Evolutionary conservation across 352 stramenopile species (phyloP), one percentile per base, ranked within the genome.

Genomic region (Globisporangium middletonii): DNA sequence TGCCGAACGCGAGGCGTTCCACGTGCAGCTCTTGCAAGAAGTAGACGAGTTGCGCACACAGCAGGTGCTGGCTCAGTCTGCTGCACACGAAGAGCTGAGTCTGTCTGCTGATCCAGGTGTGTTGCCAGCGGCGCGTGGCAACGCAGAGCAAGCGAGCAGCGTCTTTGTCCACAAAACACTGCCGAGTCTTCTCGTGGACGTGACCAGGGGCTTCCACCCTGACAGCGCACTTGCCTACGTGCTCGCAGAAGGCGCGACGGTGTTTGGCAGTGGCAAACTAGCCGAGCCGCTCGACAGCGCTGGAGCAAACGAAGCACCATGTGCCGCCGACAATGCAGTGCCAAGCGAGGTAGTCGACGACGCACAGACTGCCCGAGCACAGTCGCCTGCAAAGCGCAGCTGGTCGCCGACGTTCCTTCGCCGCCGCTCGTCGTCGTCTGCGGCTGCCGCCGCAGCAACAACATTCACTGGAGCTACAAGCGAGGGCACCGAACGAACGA

Each of bases 141-240:
- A 8, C 18, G 41, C 41, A 38, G 13, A 11, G 4, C 8, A 35
- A 5, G 16, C 13, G 37, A 9, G 43, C 1, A 59, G 53, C 18
- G 43, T 46, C 18, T 69, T 65, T 23, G 52, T 83, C 15, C 73
- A 70, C 43, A 55, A 59, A 38, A 67, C 41, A 2, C 59, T 79
- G 11, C 75, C 77, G 2, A 85, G 75, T 53, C 56, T 87, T 6
- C 50, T 87, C 3, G 71, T 84, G 6, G 81, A 82, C 45, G 49
- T 79, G 12, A 61, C 59, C 33, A 16, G 47, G 47, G 69, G 70
- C 12, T 47, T 82, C 13, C 49, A 53, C 0, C 46, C 63, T 12
- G 60, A 64, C 5, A 59, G 80, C 44, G 70, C 64, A 1, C 45
- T 87, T 3, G 75, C 71, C 11, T 80, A 79, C 48, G 59, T 67